Percentiles rank a stretch among this genome's conserved stretches.
Evolutionary conservation across 805 yeast species (phyloP).

Genomic region (Clavispora fructus): DNA sequence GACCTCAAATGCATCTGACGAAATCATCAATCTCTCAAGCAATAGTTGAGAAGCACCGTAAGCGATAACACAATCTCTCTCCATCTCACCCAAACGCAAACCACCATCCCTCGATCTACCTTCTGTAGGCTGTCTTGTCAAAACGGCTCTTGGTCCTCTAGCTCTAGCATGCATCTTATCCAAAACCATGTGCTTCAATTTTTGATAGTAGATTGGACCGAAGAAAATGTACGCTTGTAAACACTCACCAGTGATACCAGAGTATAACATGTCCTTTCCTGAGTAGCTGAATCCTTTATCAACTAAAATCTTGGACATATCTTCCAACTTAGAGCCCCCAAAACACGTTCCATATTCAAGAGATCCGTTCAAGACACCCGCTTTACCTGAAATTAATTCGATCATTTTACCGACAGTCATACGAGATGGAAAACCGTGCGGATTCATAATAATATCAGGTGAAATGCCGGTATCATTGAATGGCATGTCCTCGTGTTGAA

Average conservation of each 20-base stretch:
- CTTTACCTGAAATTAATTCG: constrained; percentile 93
- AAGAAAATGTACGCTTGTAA: constrained; percentile 96
- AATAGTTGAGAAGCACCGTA: constrained; percentile 67
- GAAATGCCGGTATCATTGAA: constrained; percentile 86
- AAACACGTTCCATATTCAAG: constrained; percentile 97
- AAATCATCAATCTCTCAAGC: constrained; percentile 83
- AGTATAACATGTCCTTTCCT: constrained; percentile 95
- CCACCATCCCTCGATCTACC: constrained; percentile 99
- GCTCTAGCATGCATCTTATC: constrained; percentile 99
- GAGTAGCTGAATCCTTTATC: constrained; percentile 91
- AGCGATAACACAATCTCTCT: constrained; percentile 98
- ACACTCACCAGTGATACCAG: constrained; percentile 97
- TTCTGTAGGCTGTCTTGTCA: constrained; percentile 97
- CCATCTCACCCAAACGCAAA: constrained; percentile 98
- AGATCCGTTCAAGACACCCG: constrained; percentile 89
- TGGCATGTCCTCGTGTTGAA: constrained; percentile 94
- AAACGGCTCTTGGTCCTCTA: constrained; percentile 96
- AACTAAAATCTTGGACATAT: constrained; percentile 86
- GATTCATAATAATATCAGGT: constrained; percentile 97
- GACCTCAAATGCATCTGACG: constrained; percentile 97
- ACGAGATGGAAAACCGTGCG: constrained; percentile 99
- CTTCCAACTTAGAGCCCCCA: constrained; percentile 95
- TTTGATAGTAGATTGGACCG: constrained; percentile 97
- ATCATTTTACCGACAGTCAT: constrained; percentile 99
- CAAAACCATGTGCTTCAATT: constrained; percentile 96